Evolutionary conservation across 805 yeast genomes (phyloP), one percentile per base, ranked within the genome.

Genomic region (Priceomyces haplophilus): DNA sequence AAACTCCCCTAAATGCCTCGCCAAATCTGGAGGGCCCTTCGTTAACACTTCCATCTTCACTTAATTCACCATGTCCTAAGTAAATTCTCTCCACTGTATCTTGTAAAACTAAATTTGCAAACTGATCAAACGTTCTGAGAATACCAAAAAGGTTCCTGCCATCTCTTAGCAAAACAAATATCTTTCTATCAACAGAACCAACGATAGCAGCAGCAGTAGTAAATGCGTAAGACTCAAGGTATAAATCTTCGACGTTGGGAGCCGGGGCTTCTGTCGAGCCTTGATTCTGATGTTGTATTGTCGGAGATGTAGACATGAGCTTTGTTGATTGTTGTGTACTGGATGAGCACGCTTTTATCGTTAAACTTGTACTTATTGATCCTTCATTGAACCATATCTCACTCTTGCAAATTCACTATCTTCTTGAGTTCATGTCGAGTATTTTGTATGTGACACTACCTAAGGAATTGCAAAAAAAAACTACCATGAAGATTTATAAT

Each of bases 111-210:
- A 93, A 73, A 65, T 91, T 91, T 46, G 95, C 90, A 62, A 83
- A 93, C 64, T 91, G 97, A 67, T 93, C 99, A 64, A 91, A 93
- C 2, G 97, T 88, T 63, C 99, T 78, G 51, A 93, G 72, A 18
- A 90, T 85, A 13, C 99, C 99, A 58, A 87, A 83, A 24, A 91
- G 67, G 49, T 83, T 81, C 51, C 91, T 78, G 30, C 98, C 98
- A 62, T 91, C 98, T 57, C 96, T 82, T 50, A 93, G 72, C 34
- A 88, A 74, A 2, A 88, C 95, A 53, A 87, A 84, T 24, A 93
- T 86, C 56, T 83, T 79, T 56, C 88, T 76, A 62, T 86, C 93
- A 12, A 86, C 90, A 19, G 89, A 83, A 12, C 93, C 91, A 21
- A 86, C 88, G 34, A 86, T 79, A n/a, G 93, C 91, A 2, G 95